Evolutionary conservation across 352 stramenopile species (phyloP).

Genomic region (Pythium scleroteichum): DNA sequence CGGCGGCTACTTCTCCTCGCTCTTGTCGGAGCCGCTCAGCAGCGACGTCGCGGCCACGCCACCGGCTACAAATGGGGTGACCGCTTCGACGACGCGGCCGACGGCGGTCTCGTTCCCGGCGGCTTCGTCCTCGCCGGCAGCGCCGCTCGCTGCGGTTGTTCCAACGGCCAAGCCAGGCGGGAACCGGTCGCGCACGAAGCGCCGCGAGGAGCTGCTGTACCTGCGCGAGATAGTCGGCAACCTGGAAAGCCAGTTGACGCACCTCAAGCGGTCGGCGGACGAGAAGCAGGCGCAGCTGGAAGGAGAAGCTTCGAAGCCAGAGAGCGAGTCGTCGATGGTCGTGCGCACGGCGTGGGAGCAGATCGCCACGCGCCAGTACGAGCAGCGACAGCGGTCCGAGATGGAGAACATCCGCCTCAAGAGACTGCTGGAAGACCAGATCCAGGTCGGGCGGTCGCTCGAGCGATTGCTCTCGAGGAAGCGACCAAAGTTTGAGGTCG

Average conservation of each 20-base stretch:
- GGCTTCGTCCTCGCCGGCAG: neutral
- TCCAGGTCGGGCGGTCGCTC: slow-evolving; percentile 19
- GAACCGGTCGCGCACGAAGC: slow-evolving; percentile 10
- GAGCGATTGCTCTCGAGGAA: slow-evolving; percentile 19
- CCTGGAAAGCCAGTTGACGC: neutral
- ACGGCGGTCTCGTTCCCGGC: too few species aligned
- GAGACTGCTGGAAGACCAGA: slow-evolving; percentile 18
- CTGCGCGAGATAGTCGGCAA: slow-evolving; percentile 7
- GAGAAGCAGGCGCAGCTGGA: neutral
- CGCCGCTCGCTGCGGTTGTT: neutral
- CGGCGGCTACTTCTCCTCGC: neutral
- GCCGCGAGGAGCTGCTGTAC: slow-evolving; percentile 17
- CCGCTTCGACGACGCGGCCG: too few species aligned
- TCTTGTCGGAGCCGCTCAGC: neutral
- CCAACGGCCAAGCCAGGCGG: neutral
- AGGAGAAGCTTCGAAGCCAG: too few species aligned
- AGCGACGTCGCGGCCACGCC: too few species aligned
- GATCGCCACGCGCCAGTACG: slow-evolving; percentile 13
- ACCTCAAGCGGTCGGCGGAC: neutral
- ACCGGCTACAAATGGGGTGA: too few species aligned
- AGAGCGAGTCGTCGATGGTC: neutral
- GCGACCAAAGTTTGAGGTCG: slow-evolving; percentile 17
- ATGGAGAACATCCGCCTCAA: slow-evolving; percentile 18
- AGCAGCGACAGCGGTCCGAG: slow-evolving; percentile 15
- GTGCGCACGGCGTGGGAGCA: slow-evolving; percentile 17